Conservation (phyloP, 2,329 filamentous ascomycete species). For the Annulohypoxylon truncatum region DNA sequence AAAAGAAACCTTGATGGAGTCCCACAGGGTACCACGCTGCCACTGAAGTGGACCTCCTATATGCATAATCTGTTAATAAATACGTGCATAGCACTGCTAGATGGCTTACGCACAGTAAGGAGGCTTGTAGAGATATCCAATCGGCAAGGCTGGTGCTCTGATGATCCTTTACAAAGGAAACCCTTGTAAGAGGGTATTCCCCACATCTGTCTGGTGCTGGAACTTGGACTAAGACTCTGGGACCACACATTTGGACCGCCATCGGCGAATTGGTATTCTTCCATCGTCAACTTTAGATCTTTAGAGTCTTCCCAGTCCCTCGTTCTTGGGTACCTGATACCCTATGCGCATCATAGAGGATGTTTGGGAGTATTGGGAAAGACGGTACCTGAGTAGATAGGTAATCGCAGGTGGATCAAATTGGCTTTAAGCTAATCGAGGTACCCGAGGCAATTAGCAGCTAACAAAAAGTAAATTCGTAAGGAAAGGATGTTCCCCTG, state of each 20-base stretch:
- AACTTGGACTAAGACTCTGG: conserved; percentile 5
- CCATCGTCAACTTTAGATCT: conserved; percentile 2
- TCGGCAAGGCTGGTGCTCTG: conserved; percentile 14
- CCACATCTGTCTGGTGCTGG: conserved; percentile 20
- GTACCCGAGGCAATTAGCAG: neutral
- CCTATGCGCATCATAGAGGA: neutral
- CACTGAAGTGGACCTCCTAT: neutral
- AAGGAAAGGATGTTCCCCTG: neutral
- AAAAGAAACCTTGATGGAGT: neutral
- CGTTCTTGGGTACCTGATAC: neutral
- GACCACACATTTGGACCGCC: conserved; percentile 1
- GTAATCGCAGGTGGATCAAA: neutral
- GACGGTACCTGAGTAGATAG: neutral
- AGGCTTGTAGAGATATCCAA: neutral
- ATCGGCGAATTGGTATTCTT: conserved; percentile 12
- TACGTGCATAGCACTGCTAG: conserved; percentile 2
- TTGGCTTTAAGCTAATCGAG: neutral
- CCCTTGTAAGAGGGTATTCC: conserved; percentile 11
- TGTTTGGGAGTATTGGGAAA: neutral
- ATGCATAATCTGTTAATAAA: conserved; percentile 11
- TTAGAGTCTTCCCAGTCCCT: neutral
- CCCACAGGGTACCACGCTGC: neutral
- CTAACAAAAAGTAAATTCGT: neutral
- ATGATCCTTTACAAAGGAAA: conserved; percentile 14
- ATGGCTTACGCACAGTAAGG: conserved; percentile 4